Evolutionary conservation across 495 filamentous ascomycete species (phyloP), one percentile per base, ranked within the genome.

Genomic region (Collariella sp.): DNA sequence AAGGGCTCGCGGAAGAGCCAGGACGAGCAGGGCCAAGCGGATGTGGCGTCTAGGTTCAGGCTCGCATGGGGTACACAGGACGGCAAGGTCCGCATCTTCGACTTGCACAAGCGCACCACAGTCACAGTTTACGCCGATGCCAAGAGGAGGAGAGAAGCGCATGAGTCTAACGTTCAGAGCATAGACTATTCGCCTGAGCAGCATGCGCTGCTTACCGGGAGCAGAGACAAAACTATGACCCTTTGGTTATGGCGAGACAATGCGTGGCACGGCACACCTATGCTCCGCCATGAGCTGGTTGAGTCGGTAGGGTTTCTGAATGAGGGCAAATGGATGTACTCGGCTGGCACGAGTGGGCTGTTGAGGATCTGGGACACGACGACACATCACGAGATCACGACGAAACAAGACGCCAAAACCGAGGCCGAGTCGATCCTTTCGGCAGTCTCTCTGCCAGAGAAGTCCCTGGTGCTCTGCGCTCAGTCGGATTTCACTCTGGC

Each of bases 11-110:
- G 78, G 50, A 73, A 72, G 55, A 61, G 58, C 33, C 64, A 72
- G 20, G 72, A 71, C 16, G 74, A 73, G 50, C 72, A 72, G 16
- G 72, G 70, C 58, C 67, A 76, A 20, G 72, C 72, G 19, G 62
- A 62, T 2, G 64, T 59, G 0, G 64, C 63, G 4, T 73, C 72
- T 47, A 79, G 80, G 22, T 93, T 95, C 71, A 78, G 87, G 20
- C 76, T 99, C 9, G 91, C 91, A 10, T 94, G 88, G 51, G 94
- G 94, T 58, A 85, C 82, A 52, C 94, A 97, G 64, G 91, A 96
- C 62, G 90, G 94, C 13, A 91, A 86, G 64, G 78, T 97, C 35
- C 78, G 88, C 16, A 83, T 99, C 36, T 99, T 89, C 84, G 87
- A 97, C 73, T 73, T 97, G 45, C 81, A 87, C 63, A 93, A 87